These are phyloP conservation scores for Amanita fuliginea DNA, from an alignment of 768 basidiomycete species.

Conservation along the genomic window DNA sequence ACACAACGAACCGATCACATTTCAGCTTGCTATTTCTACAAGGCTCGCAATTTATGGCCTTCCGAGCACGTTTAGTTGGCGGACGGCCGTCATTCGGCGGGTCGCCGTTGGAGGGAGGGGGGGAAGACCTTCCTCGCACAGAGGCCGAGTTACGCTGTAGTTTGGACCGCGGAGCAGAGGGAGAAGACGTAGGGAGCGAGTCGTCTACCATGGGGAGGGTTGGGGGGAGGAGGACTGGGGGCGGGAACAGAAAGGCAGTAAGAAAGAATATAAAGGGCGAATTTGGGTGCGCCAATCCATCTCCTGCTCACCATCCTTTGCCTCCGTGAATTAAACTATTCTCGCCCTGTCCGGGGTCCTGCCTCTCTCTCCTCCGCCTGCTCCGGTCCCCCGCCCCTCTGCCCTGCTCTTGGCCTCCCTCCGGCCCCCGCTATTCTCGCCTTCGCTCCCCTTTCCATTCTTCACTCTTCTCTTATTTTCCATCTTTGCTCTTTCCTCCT, in stretches of 20 bases:
- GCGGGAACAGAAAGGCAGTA: slow-evolving; percentile 10
- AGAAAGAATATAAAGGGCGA: slow-evolving; percentile 16
- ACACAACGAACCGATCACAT: slow-evolving; percentile 59
- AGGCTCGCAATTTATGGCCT: slow-evolving; percentile 84
- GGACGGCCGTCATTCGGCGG: slow-evolving; percentile 44
- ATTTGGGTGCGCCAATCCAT: slow-evolving; percentile 9
- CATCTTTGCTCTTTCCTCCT: background rate
- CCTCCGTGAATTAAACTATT: slow-evolving; percentile 5
- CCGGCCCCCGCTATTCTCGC: background rate
- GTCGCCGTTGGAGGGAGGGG: slow-evolving; percentile 26
- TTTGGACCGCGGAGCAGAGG: slow-evolving; percentile 29
- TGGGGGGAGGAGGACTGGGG: slow-evolving; percentile 14
- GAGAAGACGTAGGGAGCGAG: slow-evolving; percentile 24
- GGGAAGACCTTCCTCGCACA: slow-evolving; percentile 41
- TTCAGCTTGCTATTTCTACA: slow-evolving; percentile 83
- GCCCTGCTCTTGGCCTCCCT: background rate
- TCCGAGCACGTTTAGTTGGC: slow-evolving; percentile 73
- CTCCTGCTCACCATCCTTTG: slow-evolving; percentile 2
- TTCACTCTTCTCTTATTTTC: background rate
- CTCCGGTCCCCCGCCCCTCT: background rate
- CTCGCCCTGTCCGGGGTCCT: slow-evolving; percentile 7
- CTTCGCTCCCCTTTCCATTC: background rate
- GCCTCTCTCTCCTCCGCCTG: background rate
- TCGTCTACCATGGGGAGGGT: slow-evolving; percentile 26
- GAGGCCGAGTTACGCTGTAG: slow-evolving; percentile 27